Percentiles rank a stretch among this genome's conserved stretches.
phyloP scores from a whole-genome alignment of 345 rosid genomes.

The Cardiospermum halicacabum region DNA sequence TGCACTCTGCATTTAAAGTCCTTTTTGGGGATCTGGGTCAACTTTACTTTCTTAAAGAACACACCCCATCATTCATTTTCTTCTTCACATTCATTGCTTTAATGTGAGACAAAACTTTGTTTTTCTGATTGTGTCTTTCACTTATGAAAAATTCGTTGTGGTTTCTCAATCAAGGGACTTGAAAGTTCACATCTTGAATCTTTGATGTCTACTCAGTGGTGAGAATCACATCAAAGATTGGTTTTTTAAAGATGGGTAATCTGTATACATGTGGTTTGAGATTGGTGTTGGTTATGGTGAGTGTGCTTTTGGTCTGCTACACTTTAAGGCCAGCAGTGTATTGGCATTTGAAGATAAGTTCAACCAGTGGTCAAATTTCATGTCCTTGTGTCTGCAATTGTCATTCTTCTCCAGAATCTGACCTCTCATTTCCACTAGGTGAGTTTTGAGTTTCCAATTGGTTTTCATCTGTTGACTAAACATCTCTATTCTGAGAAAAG shows the following conservation, averaged over 20 bases:
- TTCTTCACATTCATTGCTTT: neutral
- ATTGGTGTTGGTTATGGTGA: slow-evolving; percentile 23
- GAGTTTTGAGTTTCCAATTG: slow-evolving; percentile 12
- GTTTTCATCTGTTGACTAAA: slow-evolving; percentile 1
- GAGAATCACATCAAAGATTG: neutral
- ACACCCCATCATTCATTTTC: neutral
- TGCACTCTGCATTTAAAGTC: neutral
- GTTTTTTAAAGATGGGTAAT: slow-evolving; percentile 25
- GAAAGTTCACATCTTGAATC: neutral
- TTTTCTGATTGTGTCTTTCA: neutral
- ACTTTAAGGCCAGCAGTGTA: slow-evolving; percentile 15
- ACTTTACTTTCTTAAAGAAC: slow-evolving; percentile 8
- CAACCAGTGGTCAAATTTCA: slow-evolving; percentile 16
- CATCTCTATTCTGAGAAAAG: neutral
- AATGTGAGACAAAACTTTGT: neutral
- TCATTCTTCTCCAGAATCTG: slow-evolving; percentile 19
- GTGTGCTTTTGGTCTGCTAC: slow-evolving; percentile 24
- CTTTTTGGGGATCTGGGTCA: slow-evolving; percentile 9
- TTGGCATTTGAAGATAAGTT: slow-evolving; percentile 16
- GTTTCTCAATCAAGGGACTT: neutral
- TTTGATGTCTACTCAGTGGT: neutral
- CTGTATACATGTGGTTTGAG: slow-evolving; percentile 23
- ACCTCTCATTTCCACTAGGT: slow-evolving; percentile 25
- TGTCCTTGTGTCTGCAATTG: slow-evolving; percentile 40
- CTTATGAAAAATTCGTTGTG: neutral